Base-by-base conservation (phyloP, 495 filamentous ascomycete species). In the Penicillium cinerascens region DNA sequence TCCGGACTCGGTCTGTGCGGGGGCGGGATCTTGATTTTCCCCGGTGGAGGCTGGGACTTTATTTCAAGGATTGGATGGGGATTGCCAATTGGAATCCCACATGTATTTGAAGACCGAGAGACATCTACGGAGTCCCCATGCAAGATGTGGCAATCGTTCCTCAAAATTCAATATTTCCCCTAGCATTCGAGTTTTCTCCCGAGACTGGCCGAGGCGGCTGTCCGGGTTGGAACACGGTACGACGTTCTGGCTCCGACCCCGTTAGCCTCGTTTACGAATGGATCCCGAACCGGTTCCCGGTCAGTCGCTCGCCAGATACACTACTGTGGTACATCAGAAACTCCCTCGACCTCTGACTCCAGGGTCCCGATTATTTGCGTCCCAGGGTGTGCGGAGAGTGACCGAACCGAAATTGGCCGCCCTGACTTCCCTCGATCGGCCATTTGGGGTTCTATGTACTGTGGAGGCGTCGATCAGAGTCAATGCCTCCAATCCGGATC, bases 1-100 rank as follows among this genome's bases (percentile, higher is more conserved):
- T 57, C 44, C 53, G 50, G 51, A 52, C 59, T 64, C 62, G 59
- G 63, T 65, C 63, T 63, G 63, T 62, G 61, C 58, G 61, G 60
- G 55, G 61, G 38, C 16, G 42, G 42, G 45, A 60, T 33, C 29
- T 27, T 49, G 47, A 46, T 44, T 40, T 47, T 44, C 6, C 43
- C 48, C 37, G 36, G 29, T 23, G 46, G 51, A 45, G 42, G 59
- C 48, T 55, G 33, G 55, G 2, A 17, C 0, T 18, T 17, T 16
- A 18, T 10, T 39, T 39, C 37, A 18, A 39, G 16, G n/a, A 16
- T 18, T 18, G 6, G 2, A 3, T 1, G 8, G 7, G 9, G 37
- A 18, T 17, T 1, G 4, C 16, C 4, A 18, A 39, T 18, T 0
- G 3, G 18, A 8, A 39, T 4, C 13, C n/a, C n/a, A 13, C 18